A percentile compares a stretch with the other conserved stretches of the same genome.
Conservation (phyloP, 306 rosid genomes). For the Oxytropis ochrocephala region DNA sequence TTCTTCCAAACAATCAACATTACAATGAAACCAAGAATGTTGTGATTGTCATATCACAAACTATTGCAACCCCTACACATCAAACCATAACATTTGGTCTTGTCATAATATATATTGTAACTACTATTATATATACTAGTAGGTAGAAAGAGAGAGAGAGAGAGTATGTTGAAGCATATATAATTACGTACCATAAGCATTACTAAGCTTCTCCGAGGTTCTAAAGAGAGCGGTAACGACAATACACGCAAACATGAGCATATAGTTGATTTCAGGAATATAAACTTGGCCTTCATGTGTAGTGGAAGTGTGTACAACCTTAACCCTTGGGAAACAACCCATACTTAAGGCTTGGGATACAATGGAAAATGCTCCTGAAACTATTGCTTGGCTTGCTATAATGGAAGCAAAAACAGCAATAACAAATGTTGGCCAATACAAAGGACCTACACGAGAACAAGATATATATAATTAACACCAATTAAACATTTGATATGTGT, state of each 20-base stretch:
- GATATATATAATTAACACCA: neutral
- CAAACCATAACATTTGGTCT: neutral
- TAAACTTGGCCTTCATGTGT: constrained; percentile 65
- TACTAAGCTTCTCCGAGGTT: constrained; percentile 48
- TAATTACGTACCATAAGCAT: constrained; percentile 45
- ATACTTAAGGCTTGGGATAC: constrained; percentile 48
- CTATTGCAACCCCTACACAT: constrained; percentile 52
- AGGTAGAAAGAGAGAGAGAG: neutral
- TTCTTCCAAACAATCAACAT: constrained; percentile 61
- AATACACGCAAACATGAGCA: constrained; percentile 54
- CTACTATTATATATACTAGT: too few relatives aligned
- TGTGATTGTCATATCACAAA: constrained; percentile 53
- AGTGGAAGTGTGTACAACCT: constrained; percentile 55
- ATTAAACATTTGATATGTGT: neutral
- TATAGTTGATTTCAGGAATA: constrained; percentile 60
- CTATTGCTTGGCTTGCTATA: constrained; percentile 80
- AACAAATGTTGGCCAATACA: constrained; percentile 78
- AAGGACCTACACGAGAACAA: constrained; percentile 22
- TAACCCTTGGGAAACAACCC: constrained; percentile 66
- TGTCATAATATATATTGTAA: neutral
- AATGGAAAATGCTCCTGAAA: constrained; percentile 67
- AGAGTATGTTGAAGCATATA: neutral
- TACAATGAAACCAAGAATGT: constrained; percentile 34
- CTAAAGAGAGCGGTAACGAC: constrained; percentile 35
- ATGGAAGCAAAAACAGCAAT: constrained; percentile 58